Conservation (phyloP, 2,329 filamentous ascomycete species). For the Lanzia echinophila region DNA sequence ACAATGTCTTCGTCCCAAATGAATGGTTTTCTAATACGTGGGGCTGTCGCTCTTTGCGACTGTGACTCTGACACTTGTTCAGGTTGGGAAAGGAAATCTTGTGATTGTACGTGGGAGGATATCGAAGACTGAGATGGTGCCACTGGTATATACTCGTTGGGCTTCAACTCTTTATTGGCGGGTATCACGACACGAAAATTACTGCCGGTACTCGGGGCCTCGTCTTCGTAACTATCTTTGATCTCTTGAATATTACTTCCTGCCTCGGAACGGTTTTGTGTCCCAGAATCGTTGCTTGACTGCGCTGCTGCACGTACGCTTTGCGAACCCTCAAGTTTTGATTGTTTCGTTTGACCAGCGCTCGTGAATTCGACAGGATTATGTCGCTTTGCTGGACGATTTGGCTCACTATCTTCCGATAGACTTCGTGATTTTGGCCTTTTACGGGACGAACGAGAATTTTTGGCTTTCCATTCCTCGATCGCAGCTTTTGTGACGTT, state of each 20-base stretch:
- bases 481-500: conserved; percentile 9
- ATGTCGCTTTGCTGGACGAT: conserved; percentile 17
- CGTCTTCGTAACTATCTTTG: conserved; percentile 24
- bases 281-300: neutral
- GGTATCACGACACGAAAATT: conserved; percentile 13
- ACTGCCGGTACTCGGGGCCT: conserved; percentile 4
- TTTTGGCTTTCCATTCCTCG: conserved; percentile 7
- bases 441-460: neutral
- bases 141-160: conserved; percentile 13
- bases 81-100: conserved; percentile 3
- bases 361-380: neutral
- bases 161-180: conserved; percentile 15
- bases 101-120: neutral
- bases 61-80: neutral
- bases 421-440: neutral
- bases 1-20: conserved; percentile 22
- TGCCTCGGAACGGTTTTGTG: neutral
- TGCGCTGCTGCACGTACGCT: neutral
- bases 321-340: neutral
- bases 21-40: conserved; percentile 3
- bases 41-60: neutral
- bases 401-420: conserved; percentile 15
- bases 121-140: conserved; percentile 14
- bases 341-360: neutral
- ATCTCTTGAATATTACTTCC: conserved; percentile 13